A percentile compares a stretch with the other conserved stretches of the same genome.
These are phyloP conservation scores for Ascochyta pisi DNA, from an alignment of 2,329 filamentous ascomycete species.

Conservation along the genomic window DNA sequence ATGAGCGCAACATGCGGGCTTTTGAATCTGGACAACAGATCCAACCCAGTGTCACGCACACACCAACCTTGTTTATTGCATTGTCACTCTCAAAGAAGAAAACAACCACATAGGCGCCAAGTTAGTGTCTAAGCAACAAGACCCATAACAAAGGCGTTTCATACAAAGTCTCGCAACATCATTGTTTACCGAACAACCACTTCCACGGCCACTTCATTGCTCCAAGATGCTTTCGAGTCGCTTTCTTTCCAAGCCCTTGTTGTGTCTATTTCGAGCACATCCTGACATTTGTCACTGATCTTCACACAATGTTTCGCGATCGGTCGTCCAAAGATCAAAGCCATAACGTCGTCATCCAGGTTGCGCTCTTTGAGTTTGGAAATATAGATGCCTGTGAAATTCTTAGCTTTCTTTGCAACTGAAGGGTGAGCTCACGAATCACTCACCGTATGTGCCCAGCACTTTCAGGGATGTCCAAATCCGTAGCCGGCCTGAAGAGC, in stretches of 20 bases:
- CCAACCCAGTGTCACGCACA: background rate
- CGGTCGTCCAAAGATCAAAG: slow-evolving; percentile 73
- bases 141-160: background rate
- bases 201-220: slow-evolving; percentile 61
- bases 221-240: slow-evolving; percentile 73
- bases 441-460: slow-evolving; percentile 72
- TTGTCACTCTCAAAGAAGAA: background rate
- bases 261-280: slow-evolving; percentile 79
- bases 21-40: background rate
- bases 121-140: background rate
- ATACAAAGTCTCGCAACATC: background rate
- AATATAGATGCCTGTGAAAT: slow-evolving; percentile 72
- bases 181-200: slow-evolving; percentile 37
- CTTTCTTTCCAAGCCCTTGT: slow-evolving; percentile 79
- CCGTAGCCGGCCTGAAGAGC: slow-evolving; percentile 65
- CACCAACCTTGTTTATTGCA: background rate
- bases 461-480: slow-evolving; percentile 79
- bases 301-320: slow-evolving; percentile 72
- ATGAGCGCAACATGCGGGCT: background rate
- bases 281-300: slow-evolving; percentile 58
- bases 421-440: background rate
- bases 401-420: background rate
- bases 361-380: slow-evolving; percentile 68
- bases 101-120: too few species aligned
- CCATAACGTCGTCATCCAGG: slow-evolving; percentile 72